phyloP scores from a whole-genome alignment of 371 early-diverging fungal species.

The Basidiobolus meristosporus region DNA sequence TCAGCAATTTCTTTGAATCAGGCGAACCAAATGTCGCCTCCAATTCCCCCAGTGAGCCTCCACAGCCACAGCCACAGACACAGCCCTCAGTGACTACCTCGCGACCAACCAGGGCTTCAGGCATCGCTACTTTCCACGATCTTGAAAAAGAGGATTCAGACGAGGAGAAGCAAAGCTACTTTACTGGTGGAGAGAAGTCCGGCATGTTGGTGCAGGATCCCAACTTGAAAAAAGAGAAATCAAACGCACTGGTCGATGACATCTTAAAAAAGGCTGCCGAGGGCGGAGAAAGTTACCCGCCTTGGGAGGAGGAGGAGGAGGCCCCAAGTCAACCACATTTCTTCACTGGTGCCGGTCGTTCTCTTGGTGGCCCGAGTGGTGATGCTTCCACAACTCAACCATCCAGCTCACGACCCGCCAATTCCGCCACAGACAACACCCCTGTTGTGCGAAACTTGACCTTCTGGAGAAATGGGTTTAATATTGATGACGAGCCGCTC shows the following conservation, averaged over 20 bases:
- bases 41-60: too few relatives aligned
- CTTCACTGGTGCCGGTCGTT: neutral
- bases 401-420: slow-evolving; percentile 1
- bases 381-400: slow-evolving; percentile 34
- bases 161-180: slow-evolving; percentile 47
- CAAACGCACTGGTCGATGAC: slow-evolving; percentile 42
- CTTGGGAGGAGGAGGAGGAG: neutral
- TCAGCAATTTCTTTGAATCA: neutral
- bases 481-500: slow-evolving; percentile 83
- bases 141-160: slow-evolving; percentile 32
- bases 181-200: slow-evolving; percentile 76
- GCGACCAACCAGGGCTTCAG: slow-evolving; percentile 2
- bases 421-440: neutral
- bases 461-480: slow-evolving; percentile 92
- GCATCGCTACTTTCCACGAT: slow-evolving; percentile 42
- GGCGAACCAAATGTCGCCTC: too few relatives aligned
- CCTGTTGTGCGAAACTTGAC: slow-evolving; percentile 57
- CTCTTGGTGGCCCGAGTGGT: neutral
- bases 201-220: slow-evolving; percentile 56
- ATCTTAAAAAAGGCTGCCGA: slow-evolving; percentile 64
- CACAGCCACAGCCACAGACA: neutral
- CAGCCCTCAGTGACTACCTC: neutral
- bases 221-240: slow-evolving; percentile 19
- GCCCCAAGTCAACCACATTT: neutral
- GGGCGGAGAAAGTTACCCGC: slow-evolving; percentile 15